Evolutionary conservation across 768 basidiomycete species (phyloP).

Genomic region (Tulasnella sp.): DNA sequence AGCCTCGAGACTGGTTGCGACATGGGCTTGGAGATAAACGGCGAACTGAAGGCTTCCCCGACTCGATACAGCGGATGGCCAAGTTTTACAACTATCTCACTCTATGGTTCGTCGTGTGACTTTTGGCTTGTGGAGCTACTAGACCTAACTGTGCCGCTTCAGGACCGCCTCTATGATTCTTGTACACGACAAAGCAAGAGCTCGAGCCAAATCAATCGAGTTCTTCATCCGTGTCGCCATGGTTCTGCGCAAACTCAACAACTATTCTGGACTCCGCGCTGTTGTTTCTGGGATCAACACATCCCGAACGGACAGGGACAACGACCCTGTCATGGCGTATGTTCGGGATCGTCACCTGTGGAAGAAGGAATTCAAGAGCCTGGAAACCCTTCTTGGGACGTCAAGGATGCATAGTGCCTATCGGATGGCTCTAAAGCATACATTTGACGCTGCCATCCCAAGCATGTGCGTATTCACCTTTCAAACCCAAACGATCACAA

Average conservation of each 20-base stretch:
- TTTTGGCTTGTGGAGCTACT: neutral
- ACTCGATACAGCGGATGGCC: conserved; percentile 62
- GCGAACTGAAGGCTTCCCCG: conserved; percentile 32
- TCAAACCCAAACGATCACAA: neutral
- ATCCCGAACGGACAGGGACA: conserved; percentile 61
- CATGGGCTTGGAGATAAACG: conserved; percentile 62
- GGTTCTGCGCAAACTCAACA: conserved; percentile 75
- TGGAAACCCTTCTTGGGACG: conserved; percentile 80
- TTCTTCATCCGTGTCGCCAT: conserved; percentile 83
- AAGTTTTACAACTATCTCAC: conserved; percentile 77
- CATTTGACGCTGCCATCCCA: conserved; percentile 83
- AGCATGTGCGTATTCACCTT: conserved; percentile 44
- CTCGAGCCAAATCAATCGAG: conserved; percentile 61
- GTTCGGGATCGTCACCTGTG: conserved; percentile 66
- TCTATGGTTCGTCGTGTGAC: conserved; percentile 56
- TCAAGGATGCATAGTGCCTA: conserved; percentile 85
- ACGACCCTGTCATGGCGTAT: conserved; percentile 69
- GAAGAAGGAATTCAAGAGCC: conserved; percentile 71
- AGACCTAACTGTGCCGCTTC: conserved; percentile 12
- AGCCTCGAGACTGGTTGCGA: conserved; percentile 87
- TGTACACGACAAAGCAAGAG: conserved; percentile 46
- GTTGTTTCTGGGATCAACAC: conserved; percentile 89
- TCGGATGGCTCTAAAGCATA: conserved; percentile 78
- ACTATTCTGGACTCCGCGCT: conserved; percentile 89
- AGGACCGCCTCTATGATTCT: conserved; percentile 92